Conservation (phyloP, 257 asterid species). For the Solanum tarapatanum region DNA sequence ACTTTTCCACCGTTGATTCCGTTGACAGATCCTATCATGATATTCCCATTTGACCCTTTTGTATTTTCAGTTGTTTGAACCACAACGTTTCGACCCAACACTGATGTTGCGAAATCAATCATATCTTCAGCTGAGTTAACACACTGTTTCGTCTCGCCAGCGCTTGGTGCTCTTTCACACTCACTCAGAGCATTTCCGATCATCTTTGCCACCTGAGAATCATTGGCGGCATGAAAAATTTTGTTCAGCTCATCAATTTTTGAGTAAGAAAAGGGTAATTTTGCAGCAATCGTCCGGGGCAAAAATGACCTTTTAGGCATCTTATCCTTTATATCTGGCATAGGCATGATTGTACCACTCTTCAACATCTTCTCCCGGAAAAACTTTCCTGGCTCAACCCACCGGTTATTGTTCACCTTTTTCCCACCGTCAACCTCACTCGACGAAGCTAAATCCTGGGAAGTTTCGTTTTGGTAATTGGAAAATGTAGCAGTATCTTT, state of each 20-base stretch:
- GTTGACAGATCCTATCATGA: neutral
- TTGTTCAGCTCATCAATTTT: neutral
- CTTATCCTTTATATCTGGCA: too few species aligned
- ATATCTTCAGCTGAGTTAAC: neutral
- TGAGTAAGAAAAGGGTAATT: too few species aligned
- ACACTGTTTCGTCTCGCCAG: neutral
- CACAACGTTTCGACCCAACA: neutral
- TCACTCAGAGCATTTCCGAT: neutral
- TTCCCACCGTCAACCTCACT: too few species aligned
- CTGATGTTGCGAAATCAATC: neutral
- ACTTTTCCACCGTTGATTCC: neutral
- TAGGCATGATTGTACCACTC: too few species aligned
- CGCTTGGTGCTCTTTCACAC: neutral
- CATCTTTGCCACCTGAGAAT: neutral
- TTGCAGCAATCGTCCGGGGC: too few species aligned
- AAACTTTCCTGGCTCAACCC: too few species aligned
- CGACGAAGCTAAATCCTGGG: too few species aligned
- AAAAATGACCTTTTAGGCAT: too few species aligned
- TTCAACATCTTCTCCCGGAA: too few species aligned
- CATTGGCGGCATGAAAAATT: neutral
- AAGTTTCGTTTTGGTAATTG: too few species aligned
- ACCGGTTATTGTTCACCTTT: too few species aligned
- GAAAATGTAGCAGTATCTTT: too few species aligned
- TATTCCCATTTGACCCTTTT: neutral
- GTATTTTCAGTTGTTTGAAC: neutral